phyloP scores from a whole-genome alignment of 2,329 filamentous ascomycete species.

The Claviceps pazoutovae region DNA sequence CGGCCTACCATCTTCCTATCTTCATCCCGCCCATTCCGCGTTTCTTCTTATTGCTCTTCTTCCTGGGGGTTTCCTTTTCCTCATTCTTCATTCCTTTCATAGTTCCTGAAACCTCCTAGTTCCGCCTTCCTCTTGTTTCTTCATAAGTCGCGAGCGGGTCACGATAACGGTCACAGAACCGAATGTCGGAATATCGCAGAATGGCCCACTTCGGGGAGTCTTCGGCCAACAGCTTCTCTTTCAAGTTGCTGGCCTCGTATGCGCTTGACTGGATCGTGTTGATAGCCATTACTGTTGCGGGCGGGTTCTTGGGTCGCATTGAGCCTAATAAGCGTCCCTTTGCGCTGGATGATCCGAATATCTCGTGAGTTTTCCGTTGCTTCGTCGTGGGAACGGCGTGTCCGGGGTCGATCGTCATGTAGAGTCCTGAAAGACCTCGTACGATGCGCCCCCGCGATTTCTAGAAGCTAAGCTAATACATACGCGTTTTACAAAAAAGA shows the following conservation, averaged over 20 bases:
- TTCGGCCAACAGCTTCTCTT: conserved; percentile 14
- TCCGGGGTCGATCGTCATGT: not conserved
- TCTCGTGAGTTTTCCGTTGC: conserved; percentile 39
- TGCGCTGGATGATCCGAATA: conserved; percentile 55
- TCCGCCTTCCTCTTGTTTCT: not conserved
- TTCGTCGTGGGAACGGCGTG: not conserved
- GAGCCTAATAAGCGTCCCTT: conserved; percentile 57
- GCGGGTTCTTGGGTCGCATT: conserved; percentile 43
- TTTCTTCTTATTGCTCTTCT: not conserved
- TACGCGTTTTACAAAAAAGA: conserved; percentile 19
- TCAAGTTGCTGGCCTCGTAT: conserved; percentile 45
- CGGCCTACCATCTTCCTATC: too few relatives aligned
- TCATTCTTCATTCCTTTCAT: too few relatives aligned
- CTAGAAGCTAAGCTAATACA: not conserved
- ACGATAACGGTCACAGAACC: not conserved
- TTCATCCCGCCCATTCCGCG: not conserved
- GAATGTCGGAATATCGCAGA: conserved; percentile 16
- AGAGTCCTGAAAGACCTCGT: not conserved
- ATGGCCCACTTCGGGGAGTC: conserved; percentile 13
- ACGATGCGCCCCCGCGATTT: not conserved
- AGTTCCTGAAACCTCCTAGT: not conserved
- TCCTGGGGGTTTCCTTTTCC: not conserved
- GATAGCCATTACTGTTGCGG: conserved; percentile 42
- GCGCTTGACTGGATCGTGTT: conserved; percentile 62
- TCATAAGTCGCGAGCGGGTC: not conserved